Evolutionary conservation across 106 monocot genomes (phyloP), one percentile per base, ranked within the genome.

Genomic region (Allium cepa): DNA sequence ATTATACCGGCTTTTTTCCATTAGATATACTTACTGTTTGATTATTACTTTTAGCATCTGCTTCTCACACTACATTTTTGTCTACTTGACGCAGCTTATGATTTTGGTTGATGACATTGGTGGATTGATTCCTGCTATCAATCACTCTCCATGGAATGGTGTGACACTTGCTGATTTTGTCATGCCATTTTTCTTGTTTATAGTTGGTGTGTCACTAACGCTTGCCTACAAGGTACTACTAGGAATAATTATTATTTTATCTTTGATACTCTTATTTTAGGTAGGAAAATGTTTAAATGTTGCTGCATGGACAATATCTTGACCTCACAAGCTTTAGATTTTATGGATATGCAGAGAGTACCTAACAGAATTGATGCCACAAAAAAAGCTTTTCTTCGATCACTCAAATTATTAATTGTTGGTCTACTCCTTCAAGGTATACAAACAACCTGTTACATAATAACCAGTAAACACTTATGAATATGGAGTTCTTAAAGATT

Each of bases 111-210:
- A 99, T 83, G 84, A 99, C 72, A 83, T 67, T 60, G 92, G 97
- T 46, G 80, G 74, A 64, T 49, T 92, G 65, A 46, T 87, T 66
- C 85, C 97, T 47, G 59, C 83, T 7, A 89, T 99, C 51, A 90
- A 82, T 67, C 97, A 99, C 73, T 99, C 97, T 15, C 97, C 97
- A 18, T 99, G 97, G 97, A 58, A 99, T 70, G 92, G 89, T 50
- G 82, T 90, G 14, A 92, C 78, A 5, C 64, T 99, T 4, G 97
- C 92, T 15, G 97, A 99, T 71, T 99, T 99, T 62, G 97, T 99
- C 59, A 92, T 99, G 89, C 97, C 97, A 18, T 92, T 92, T 77
- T 99, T 99, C 80, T 75, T 99, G 56, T 99, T 92, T 71, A 92
- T 99, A 47, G 97, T 92, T 73, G 97, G 97, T 52, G 92, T 92